phyloP scores from a whole-genome alignment of 805 yeast genomes.

The Kodamaea leandrae region DNA sequence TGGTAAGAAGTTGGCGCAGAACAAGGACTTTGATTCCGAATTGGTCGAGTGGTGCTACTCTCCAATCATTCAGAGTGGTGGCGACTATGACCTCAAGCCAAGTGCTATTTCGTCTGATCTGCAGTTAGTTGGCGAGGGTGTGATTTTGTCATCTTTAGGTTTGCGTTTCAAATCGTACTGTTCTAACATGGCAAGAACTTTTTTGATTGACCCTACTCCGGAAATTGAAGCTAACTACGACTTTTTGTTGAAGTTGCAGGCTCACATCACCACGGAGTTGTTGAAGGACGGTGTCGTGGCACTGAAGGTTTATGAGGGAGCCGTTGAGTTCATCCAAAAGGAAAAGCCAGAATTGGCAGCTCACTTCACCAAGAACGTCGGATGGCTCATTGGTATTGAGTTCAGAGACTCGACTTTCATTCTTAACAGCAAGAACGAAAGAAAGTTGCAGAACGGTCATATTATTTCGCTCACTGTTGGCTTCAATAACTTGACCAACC shows the following conservation, averaged over 20 bases:
- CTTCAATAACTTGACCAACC: slow-evolving; percentile 58
- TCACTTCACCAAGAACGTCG: slow-evolving; percentile 73
- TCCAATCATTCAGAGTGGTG: slow-evolving; percentile 88
- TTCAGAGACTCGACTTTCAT: slow-evolving; percentile 78
- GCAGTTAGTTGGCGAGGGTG: slow-evolving; percentile 64
- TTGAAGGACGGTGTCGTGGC: slow-evolving; percentile 69
- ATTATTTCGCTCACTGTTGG: slow-evolving; percentile 77
- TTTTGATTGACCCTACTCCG: slow-evolving; percentile 82
- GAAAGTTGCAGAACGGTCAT: slow-evolving; percentile 66
- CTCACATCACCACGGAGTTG: slow-evolving; percentile 49
- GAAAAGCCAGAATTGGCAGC: slow-evolving; percentile 62
- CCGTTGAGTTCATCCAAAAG: slow-evolving; percentile 53
- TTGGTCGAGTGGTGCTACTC: slow-evolving; percentile 90
- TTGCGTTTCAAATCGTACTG: slow-evolving; percentile 86
- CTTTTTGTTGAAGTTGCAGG: slow-evolving; percentile 67
- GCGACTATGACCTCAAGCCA: slow-evolving; percentile 77
- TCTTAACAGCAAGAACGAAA: slow-evolving; percentile 68
- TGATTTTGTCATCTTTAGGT: slow-evolving; percentile 80
- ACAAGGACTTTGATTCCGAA: slow-evolving; percentile 64
- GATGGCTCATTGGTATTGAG: slow-evolving; percentile 87
- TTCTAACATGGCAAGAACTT: slow-evolving; percentile 83
- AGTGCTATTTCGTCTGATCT: slow-evolving; percentile 73
- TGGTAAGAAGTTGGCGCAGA: slow-evolving; percentile 52
- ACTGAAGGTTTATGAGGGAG: slow-evolving; percentile 63
- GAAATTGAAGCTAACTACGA: slow-evolving; percentile 79